Evolutionary conservation across 2,329 filamentous ascomycete species (phyloP).

Genomic region (Fusarium torreyae): DNA sequence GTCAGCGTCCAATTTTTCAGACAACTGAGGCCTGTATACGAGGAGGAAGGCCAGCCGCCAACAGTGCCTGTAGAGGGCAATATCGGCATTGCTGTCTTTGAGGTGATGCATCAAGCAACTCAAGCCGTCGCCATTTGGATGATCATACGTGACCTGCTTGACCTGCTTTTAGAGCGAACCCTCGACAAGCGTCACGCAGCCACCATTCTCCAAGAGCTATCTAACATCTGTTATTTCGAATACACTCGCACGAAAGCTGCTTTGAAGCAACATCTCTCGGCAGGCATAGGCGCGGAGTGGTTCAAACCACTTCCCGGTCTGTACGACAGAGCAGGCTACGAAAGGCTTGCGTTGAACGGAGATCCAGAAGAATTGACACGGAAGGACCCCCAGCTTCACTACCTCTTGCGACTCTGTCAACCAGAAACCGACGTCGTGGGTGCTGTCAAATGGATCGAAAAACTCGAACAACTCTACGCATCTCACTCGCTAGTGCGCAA

Average conservation of each 20-base stretch:
- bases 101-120: conserved; percentile 57
- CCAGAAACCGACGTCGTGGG: conserved; percentile 53
- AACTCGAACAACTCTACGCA: conserved; percentile 57
- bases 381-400: conserved; percentile 59
- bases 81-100: conserved; percentile 60
- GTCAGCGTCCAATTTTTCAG: conserved; percentile 59
- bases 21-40: conserved; percentile 59
- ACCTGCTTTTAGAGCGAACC: conserved; percentile 47
- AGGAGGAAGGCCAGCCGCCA: conserved; percentile 60
- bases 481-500: conserved; percentile 54
- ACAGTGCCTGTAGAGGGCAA: conserved; percentile 59
- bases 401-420: conserved; percentile 62
- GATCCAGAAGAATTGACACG: conserved; percentile 58
- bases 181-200: conserved; percentile 52
- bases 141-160: conserved; percentile 57
- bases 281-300: conserved; percentile 54
- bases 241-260: conserved; percentile 56
- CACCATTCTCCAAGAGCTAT: conserved; percentile 62
- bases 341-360: conserved; percentile 58
- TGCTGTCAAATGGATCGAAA: conserved; percentile 59
- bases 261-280: conserved; percentile 60
- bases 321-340: conserved; percentile 55
- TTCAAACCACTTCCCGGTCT: conserved; percentile 59
- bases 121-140: conserved; percentile 58
- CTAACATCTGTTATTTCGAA: conserved; percentile 62